Base-by-base conservation (phyloP, 148 eudicot species). In the Simmondsia chinensis region DNA sequence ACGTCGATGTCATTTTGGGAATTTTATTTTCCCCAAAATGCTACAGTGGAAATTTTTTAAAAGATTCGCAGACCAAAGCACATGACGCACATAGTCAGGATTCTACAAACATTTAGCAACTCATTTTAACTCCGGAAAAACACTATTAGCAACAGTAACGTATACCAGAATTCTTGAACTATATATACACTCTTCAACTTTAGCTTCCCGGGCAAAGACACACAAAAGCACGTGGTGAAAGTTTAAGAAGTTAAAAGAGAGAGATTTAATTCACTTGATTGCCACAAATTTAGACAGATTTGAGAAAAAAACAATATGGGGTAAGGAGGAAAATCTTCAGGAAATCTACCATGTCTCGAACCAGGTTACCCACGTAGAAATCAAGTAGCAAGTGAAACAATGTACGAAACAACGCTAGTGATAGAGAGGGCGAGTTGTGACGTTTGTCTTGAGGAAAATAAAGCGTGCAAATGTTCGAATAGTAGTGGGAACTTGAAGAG, bases 381-480 rank as follows among this genome's bases (percentile, higher is more conserved):
- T 18, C 29, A 15, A 39, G 39, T 48, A 4, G 47, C 54, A 20
- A 13, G n/a, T 12, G 52, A 29, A 15, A 28, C 11, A 9, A 12
- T n/a, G n/a, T n/a, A 23, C 21, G 19, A 2, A 12, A 20, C 31
- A 9, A 20, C n/a, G 2, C 29, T 9, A 6, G 36, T 12, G 9
- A 2, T 8, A 8, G 12, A 15, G 2, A 8, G 10, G 23, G 22
- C 2, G 5, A 28, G 36, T n/a, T 31, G 36, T 6, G 11, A 2
- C 23, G 13, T 25, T 13, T 24, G 26, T 8, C 27, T 33, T 42
- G 59, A 52, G 22, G 32, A 43, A 10, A 50, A 26, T 25, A 44
- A 43, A 21, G 35, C 6, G 14, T 20, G 37, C 4, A 37, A 34
- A 17, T 56, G 60, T 17, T 10, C 23, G 3, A 22, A 27, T 17